Base-by-base conservation (phyloP, 2,329 filamentous ascomycete genomes). In the Hypoxylon sp. region DNA sequence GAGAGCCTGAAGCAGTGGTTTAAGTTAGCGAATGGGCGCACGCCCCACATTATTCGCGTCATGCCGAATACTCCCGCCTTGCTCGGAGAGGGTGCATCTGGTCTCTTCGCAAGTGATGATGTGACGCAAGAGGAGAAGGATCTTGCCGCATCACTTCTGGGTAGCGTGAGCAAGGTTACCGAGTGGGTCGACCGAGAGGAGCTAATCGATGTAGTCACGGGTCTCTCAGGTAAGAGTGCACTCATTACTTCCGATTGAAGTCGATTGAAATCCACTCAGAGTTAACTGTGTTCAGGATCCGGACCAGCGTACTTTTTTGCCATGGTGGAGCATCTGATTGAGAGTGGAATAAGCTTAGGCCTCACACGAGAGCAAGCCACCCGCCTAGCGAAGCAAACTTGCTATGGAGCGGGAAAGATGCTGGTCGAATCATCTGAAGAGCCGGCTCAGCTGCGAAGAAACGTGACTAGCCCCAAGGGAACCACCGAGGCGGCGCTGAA, bases 291-390 rank as follows among this genome's bases (percentile, higher is more conserved):
- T 46, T 13, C 53, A 85, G 84, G 84, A 24, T 85, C 83, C 17
- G 84, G 84, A 1, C 84, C 84, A 0, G 84, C 84, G 0, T 86
- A 86, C 77, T 86, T 86, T 78, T 86, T 86, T 73, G 83, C 83
- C 71, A 80, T 86, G 76, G 84, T 86, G 5, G 84, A 86, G 72
- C 84, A 86, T 74, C 77, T 86, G 50, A 82, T 84, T 59, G 74
- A 81, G 58, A 82, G 81, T 66, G 84, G 80, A 11, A 79, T 77
- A 8, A 75, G 77, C n/a, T 76, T 85, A 1, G 84, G 84, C 1
- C 79, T 86, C 26, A 79, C 83, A 0, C 74, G 78, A 17, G 84
- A 85, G 62, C 84, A 86, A 74, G 84, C 84, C n/a, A 81, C 81
- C 10, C 81, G 83, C 0, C 76, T 85, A 17, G 84, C 84, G 9